Percentiles rank a stretch among this genome's conserved stretches.
phyloP scores from a whole-genome alignment of 768 basidiomycete species.

The Leucogyrophana mollusca region DNA sequence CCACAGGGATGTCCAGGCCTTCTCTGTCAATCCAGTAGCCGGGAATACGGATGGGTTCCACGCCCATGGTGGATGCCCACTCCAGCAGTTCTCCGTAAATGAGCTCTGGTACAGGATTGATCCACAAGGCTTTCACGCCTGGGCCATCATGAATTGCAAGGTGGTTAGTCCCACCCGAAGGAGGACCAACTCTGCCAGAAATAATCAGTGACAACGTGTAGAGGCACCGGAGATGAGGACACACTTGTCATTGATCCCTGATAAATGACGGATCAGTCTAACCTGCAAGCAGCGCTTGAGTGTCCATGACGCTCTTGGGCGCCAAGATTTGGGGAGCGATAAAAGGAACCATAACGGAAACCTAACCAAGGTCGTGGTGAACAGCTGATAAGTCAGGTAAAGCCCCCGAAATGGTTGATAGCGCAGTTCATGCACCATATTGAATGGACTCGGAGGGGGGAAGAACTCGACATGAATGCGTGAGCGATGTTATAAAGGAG shows the following conservation, averaged over 20 bases:
- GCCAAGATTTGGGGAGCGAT: slow-evolving; percentile 11
- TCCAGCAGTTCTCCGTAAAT: slow-evolving; percentile 25
- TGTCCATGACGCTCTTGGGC: slow-evolving; percentile 6
- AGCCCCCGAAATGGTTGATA: slow-evolving; percentile 10
- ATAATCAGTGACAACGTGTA: neutral
- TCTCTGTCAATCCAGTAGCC: slow-evolving; percentile 24
- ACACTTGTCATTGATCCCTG: slow-evolving; percentile 9
- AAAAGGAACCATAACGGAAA: slow-evolving; percentile 11
- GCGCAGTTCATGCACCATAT: slow-evolving; percentile 10
- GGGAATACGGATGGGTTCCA: slow-evolving; percentile 15
- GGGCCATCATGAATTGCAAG: slow-evolving; percentile 5
- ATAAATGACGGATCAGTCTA: slow-evolving; percentile 6
- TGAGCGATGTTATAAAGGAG: too few relatives aligned
- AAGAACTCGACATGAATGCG: too few relatives aligned
- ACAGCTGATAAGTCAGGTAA: slow-evolving; percentile 10
- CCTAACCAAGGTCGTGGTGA: slow-evolving; percentile 9
- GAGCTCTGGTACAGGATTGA: slow-evolving; percentile 17
- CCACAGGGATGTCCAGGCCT: slow-evolving; percentile 10
- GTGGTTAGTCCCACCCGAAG: slow-evolving; percentile 3
- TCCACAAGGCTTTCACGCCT: slow-evolving; percentile 16
- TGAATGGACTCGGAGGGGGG: too few relatives aligned
- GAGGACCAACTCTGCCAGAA: slow-evolving; percentile 1
- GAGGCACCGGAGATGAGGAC: neutral
- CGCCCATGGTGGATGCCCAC: slow-evolving; percentile 17
- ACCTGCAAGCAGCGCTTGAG: slow-evolving; percentile 2